Evolutionary conservation across 805 yeast species (phyloP).

Genomic region (Candida nitratophila): DNA sequence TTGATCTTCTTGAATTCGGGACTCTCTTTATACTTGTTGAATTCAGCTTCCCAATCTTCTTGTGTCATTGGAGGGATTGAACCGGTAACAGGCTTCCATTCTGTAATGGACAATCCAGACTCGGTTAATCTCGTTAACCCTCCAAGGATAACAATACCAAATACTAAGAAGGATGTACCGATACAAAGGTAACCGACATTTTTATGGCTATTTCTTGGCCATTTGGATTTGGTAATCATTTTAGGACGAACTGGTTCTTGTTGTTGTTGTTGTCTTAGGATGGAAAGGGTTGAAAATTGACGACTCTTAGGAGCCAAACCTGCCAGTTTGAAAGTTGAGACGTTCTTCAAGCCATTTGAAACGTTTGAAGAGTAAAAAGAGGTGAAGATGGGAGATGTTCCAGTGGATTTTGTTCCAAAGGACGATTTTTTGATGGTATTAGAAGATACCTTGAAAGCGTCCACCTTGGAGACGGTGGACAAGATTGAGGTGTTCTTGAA

Average conservation of each 20-base stretch:
- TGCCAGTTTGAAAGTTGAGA: neutral
- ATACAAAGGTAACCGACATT: slow-evolving; percentile 82
- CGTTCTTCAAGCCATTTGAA: too few species aligned
- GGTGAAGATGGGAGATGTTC: neutral
- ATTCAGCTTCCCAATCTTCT: slow-evolving; percentile 81
- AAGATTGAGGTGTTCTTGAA: slow-evolving; percentile 44
- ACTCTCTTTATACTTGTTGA: slow-evolving; percentile 68
- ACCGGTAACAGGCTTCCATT: slow-evolving; percentile 98
- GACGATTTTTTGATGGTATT: neutral
- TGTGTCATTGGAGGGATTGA: slow-evolving; percentile 80
- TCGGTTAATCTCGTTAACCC: slow-evolving; percentile 94
- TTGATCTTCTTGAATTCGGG: slow-evolving; percentile 91
- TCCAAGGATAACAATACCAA: slow-evolving; percentile 94
- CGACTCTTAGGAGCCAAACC: slow-evolving; percentile 2
- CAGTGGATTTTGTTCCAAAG: neutral
- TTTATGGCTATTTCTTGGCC: slow-evolving; percentile 43
- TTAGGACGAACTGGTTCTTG: neutral
- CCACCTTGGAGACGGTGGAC: neutral
- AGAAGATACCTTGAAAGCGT: neutral
- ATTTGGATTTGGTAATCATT: slow-evolving; percentile 14
- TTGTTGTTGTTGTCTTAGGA: neutral
- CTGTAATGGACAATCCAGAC: slow-evolving; percentile 92
- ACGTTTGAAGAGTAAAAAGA: neutral
- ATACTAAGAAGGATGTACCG: slow-evolving; percentile 81
- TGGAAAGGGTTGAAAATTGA: slow-evolving; percentile 8